Base-by-base conservation (phyloP, 2,329 filamentous ascomycete genomes). In the Pestalotiopsis sp. region DNA sequence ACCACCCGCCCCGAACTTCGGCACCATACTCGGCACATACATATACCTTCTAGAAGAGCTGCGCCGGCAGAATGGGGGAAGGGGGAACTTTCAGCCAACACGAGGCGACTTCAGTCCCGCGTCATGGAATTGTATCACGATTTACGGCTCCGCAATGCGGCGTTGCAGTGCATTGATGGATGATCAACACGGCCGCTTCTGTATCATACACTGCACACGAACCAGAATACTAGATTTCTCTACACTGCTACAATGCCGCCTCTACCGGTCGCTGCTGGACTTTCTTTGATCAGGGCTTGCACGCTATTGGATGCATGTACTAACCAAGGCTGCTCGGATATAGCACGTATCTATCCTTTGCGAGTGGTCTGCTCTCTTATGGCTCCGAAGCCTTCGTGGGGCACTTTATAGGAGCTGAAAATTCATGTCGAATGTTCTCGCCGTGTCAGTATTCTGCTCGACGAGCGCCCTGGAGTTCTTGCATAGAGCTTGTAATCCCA, bases 191-290 rank as follows among this genome's bases (percentile, higher is more conserved):
- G 66, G 61, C 67, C 69, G 70, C 69, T 69, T 72, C 69, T 77
- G 75, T 77, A 77, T 67, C 72, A 77, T 76, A 76, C 68, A 70
- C 69, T 71, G 71, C 74, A 73, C 72, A 68, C 70, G 68, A 69
- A 68, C 65, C 69, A 64, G 65, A 64, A 67, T 67, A 74, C 73
- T 75, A 76, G 73, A 77, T 72, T 66, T 66, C 64, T 58, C 58
- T 30, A 35, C 20, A 61, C 58, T 35, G 10, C 30, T 22, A 22
- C 26, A 17, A 52, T 52, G 44, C 17, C 44, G 44, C 17, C 44
- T 52, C 20, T 6, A n/a, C 17, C 17, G 44, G 17, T n/a, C 9
- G 44, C 17, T n/a, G 6, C 44, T 52, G 44, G 6, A 7, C 44
- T 52, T 48, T 14, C n/a, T 52, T 17, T n/a, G 17, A 9, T 3